Conservation (phyloP, 331 rosid species). For the Cydonia oblonga region DNA sequence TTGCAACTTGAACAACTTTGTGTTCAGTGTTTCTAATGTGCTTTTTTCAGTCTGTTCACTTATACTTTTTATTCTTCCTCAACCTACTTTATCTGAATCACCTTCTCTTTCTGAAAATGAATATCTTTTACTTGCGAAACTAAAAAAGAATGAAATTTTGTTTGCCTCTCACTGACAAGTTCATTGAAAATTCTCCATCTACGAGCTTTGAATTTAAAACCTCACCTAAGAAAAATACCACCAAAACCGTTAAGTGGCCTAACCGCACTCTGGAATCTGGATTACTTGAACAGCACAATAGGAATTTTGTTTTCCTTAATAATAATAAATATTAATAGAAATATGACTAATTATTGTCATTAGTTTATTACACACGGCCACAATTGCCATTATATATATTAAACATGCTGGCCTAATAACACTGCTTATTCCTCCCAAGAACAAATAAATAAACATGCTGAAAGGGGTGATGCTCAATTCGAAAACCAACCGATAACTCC, state of each 20-base stretch:
- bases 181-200: no score
- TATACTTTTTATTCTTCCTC: not conserved
- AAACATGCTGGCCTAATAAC: conserved; percentile 1
- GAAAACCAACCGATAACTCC: conserved; percentile 24
- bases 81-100: no score
- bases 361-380: conserved; percentile 15
- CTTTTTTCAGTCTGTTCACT: not conserved
- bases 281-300: no score
- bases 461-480: conserved; percentile 9
- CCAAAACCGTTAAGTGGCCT: no score
- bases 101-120: not conserved
- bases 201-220: accelerated
- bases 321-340: no score
- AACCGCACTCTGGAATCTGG: no score
- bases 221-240: not conserved
- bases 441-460: conserved; percentile 11
- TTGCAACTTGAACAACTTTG: not conserved
- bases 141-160: no score
- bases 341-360: not conserved
- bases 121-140: no score
- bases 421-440: conserved; percentile 14
- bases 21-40: no score
- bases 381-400: conserved; percentile 5
- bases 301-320: no score
- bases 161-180: not conserved